Base-by-base conservation (phyloP, 306 rosid genomes). In the Quercus ilex region DNA sequence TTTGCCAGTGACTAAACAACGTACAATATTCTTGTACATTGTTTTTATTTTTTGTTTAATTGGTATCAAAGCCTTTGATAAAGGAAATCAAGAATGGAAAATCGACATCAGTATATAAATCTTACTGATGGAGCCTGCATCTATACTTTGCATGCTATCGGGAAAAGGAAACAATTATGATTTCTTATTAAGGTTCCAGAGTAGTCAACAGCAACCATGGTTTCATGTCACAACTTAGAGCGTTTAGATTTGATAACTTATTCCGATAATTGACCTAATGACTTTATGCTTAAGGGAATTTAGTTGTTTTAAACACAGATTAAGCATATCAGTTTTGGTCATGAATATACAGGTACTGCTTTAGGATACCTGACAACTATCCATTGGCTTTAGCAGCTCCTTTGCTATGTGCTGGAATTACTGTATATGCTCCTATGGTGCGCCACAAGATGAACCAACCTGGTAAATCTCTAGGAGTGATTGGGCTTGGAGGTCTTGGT, bases 401-500 rank as follows among this genome's bases (percentile, higher is more conserved):
- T 83, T 77, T 94, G 83, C 97, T 94, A 55, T 94, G 98, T 77
- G 98, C 97, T 76, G 98, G 98, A 75, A 84, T 94, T 55, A 92
- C 98, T 26, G 97, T 92, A 49, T 94, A 90, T 85, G 41, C 97
- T 78, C 97, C 98, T 1, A 94, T 92, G 98, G 79, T 86, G 80
- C 91, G 92, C 58, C 96, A 92, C 77, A 89, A 88, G 71, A 94
- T 94, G 97, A 92, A 92, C 78, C 92, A 90, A 76, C 91, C 98
- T 5, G 97, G 98, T 30, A 92, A 94, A 80, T 90, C 97, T 69
- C 90, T 94, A 2, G 98, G 96, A 43, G 98, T 94, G 85, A 81
- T 94, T 78, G 98, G 96, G 20, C 97, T 94, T 52, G 98, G 97
- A 70, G 98, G 98, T 81, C 98, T 94, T 7, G 97, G 98, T 70